These are phyloP conservation scores for Fraxinus sp. DNA, from an alignment of 305 asterid genomes.

Conservation along the genomic window DNA sequence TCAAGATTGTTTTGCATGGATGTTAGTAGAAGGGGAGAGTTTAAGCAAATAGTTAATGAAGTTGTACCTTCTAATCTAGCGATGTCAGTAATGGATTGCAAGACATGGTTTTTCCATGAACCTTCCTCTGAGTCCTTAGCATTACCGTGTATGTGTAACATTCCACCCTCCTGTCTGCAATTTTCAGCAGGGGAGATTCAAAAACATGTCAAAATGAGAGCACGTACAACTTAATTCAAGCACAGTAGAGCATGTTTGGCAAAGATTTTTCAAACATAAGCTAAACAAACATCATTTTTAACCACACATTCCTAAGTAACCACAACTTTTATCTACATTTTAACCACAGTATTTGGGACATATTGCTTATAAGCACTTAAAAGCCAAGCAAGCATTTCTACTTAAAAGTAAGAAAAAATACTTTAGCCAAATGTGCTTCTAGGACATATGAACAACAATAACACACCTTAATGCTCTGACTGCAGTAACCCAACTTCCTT, in stretches of 20 bases:
- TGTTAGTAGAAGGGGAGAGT: not conserved
- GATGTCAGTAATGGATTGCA: slow-evolving; percentile 52
- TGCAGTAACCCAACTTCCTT: slow-evolving; percentile 85
- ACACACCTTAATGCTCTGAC: slow-evolving; percentile 78
- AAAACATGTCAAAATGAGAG: not conserved
- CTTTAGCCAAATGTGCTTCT: not conserved
- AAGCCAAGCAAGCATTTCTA: not conserved
- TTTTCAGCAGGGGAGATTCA: not conserved
- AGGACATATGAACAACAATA: slow-evolving; percentile 10
- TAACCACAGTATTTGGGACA: not conserved
- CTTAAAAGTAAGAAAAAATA: not conserved
- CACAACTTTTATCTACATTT: not conserved
- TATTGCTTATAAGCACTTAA: not conserved
- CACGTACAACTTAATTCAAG: not conserved
- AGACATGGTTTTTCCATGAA: slow-evolving; percentile 55
- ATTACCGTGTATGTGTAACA: slow-evolving; percentile 77
- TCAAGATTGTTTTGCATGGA: not conserved
- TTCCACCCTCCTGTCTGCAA: slow-evolving; percentile 80
- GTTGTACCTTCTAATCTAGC: slow-evolving; percentile 62
- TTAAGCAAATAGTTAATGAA: not conserved
- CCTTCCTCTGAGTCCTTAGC: slow-evolving; percentile 83
- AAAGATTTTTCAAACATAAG: not conserved
- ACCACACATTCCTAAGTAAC: not conserved
- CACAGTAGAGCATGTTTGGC: not conserved
- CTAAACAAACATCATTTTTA: not conserved